Evolutionary conservation across 148 eudicot species (phyloP).

Genomic region (Agrostemma githago): DNA sequence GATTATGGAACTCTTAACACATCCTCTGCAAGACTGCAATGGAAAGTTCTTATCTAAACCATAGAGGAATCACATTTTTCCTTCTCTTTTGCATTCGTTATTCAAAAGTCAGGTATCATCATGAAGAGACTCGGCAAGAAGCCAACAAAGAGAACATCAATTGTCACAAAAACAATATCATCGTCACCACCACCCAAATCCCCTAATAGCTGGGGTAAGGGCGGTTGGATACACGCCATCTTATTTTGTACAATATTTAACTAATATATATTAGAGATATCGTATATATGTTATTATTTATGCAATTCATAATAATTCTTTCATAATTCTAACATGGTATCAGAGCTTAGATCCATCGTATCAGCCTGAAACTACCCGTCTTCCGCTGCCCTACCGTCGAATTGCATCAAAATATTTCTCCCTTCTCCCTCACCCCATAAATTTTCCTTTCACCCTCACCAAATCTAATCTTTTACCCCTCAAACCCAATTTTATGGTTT

Average conservation of each 20-base stretch:
- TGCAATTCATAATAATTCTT: too few relatives aligned
- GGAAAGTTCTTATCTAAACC: background rate
- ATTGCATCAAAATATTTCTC: too few relatives aligned
- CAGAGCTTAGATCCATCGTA: too few relatives aligned
- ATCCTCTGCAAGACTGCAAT: background rate
- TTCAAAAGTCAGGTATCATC: background rate
- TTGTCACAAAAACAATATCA: background rate
- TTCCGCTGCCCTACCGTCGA: too few relatives aligned
- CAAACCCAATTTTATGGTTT: too few relatives aligned
- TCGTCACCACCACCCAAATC: background rate
- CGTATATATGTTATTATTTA: too few relatives aligned
- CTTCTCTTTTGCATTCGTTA: background rate
- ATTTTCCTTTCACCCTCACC: too few relatives aligned
- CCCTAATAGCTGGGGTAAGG: background rate
- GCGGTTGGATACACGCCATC: background rate
- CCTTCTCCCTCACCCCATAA: too few relatives aligned
- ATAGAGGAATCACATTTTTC: background rate
- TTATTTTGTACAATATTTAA: background rate
- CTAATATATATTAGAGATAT: too few relatives aligned
- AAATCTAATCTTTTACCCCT: too few relatives aligned
- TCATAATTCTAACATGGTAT: too few relatives aligned
- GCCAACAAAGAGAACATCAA: background rate
- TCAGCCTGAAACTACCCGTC: too few relatives aligned
- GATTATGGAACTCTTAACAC: background rate
- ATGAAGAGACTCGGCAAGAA: background rate